Evolutionary conservation across 106 monocot species (phyloP).

Genomic region (Iris macrosiphon): DNA sequence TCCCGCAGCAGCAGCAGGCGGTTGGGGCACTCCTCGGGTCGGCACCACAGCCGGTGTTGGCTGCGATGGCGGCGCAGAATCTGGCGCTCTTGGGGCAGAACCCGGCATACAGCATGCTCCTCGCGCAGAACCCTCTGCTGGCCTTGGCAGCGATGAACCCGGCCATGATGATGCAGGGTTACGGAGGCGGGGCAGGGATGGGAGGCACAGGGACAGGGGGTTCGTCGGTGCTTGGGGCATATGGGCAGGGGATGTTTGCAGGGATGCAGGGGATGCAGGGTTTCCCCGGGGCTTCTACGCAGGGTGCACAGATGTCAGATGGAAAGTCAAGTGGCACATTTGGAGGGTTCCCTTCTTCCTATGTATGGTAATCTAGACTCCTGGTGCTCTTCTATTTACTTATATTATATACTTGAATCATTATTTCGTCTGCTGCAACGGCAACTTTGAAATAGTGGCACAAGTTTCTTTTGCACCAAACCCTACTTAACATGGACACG

Average conservation of each 20-base stretch:
- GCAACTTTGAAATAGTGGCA: too few species aligned
- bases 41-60: conserved; percentile 12
- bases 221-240: conserved; percentile 1
- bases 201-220: neutral
- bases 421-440: too few species aligned
- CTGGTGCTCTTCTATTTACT: neutral
- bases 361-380: conserved; percentile 12
- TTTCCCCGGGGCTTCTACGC: neutral
- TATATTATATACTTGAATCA: neutral
- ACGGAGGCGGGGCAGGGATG: neutral
- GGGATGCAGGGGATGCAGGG: conserved; percentile 12
- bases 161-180: conserved; percentile 1
- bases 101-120: conserved; percentile 17
- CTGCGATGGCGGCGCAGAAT: conserved; percentile 22
- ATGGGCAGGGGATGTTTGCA: neutral
- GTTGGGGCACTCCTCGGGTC: too few species aligned
- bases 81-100: conserved; percentile 17
- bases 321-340: conserved; percentile 1
- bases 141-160: conserved; percentile 12
- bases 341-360: conserved; percentile 5
- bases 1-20: neutral
- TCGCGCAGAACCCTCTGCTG: conserved; percentile 18
- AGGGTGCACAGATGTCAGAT: conserved; percentile 3
- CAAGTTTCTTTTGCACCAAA: too few species aligned
- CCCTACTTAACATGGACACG: too few species aligned